Conservation (phyloP, 2,329 filamentous ascomycete species). For the Beauveria sp. region DNA sequence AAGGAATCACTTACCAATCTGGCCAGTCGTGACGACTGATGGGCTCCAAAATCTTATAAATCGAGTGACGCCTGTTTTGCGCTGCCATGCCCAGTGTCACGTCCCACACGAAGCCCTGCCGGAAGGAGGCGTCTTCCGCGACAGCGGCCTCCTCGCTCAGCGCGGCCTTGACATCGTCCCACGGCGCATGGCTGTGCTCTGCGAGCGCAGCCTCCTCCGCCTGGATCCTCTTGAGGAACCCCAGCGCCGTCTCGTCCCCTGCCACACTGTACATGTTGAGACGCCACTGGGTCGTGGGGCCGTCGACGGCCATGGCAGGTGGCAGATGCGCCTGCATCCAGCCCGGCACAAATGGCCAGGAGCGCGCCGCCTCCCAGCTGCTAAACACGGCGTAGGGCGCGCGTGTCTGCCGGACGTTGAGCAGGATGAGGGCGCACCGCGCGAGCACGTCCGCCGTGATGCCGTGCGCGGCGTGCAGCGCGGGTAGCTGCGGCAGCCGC, state of each 20-base stretch:
- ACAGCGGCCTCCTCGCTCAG: constrained; percentile 26
- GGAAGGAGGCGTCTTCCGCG: constrained; percentile 26
- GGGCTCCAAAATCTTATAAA: constrained; percentile 21
- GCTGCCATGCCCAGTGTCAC: constrained; percentile 24
- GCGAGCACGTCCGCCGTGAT: constrained; percentile 23
- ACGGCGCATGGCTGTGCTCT: constrained; percentile 26
- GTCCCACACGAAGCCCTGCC: constrained; percentile 32
- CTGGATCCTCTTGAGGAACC: constrained; percentile 21
- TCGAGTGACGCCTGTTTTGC: constrained; percentile 12
- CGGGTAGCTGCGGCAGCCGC: constrained; percentile 18
- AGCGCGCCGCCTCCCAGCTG: constrained; percentile 26
- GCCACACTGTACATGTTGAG: constrained; percentile 25
- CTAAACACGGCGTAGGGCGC: constrained; percentile 25
- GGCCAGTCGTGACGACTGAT: constrained; percentile 29
- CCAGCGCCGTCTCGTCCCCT: constrained; percentile 20
- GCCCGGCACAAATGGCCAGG: constrained; percentile 29
- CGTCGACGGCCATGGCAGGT: constrained; percentile 29
- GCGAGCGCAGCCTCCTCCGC: constrained; percentile 19
- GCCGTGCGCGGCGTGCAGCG: constrained; percentile 16
- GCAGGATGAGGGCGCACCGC: constrained; percentile 24
- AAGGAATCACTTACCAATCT: constrained; percentile 24
- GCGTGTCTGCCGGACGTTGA: constrained; percentile 27
- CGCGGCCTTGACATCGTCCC: constrained; percentile 23
- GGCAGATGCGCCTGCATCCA: constrained; percentile 28
- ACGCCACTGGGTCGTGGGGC: constrained; percentile 28